A percentile compares a stretch with the other conserved stretches of the same genome.
Conservation (phyloP, 805 yeast genomes). For the Pichia exigua region DNA sequence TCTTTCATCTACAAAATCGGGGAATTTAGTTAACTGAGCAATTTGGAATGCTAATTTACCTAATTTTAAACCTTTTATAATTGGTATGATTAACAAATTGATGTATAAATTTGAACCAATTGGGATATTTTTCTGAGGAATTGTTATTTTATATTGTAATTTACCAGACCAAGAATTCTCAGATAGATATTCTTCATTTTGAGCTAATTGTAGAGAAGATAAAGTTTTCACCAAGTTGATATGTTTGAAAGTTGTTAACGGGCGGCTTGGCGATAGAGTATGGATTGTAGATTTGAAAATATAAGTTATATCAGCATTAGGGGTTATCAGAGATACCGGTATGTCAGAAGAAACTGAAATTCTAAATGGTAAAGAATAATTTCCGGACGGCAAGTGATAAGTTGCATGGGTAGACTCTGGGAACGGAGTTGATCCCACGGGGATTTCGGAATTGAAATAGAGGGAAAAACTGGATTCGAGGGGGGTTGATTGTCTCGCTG, state of each 20-base stretch:
- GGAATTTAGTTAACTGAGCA: conserved; percentile 24
- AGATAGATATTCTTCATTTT: conserved; percentile 38
- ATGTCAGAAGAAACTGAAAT: conserved; percentile 38
- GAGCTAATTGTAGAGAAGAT: conserved; percentile 31
- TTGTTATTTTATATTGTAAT: conserved; percentile 39
- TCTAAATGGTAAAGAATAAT: conserved; percentile 42
- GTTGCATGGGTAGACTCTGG: conserved; percentile 13
- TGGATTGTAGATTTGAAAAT: conserved; percentile 3
- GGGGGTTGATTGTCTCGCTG: neutral
- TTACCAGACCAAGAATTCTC: conserved; percentile 47
- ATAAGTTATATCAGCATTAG: conserved; percentile 16
- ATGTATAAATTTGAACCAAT: conserved; percentile 39
- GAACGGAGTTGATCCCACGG: conserved; percentile 29
- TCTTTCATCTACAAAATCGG: conserved; percentile 20
- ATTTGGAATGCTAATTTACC: conserved; percentile 29
- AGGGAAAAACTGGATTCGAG: neutral
- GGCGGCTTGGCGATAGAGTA: conserved; percentile 11
- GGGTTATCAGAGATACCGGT: conserved; percentile 46
- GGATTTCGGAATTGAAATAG: conserved; percentile 7
- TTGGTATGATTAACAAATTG: conserved; percentile 37
- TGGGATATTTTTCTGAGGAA: conserved; percentile 39
- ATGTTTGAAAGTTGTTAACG: conserved; percentile 25
- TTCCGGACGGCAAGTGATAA: conserved; percentile 42
- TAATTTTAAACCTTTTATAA: conserved; percentile 36
- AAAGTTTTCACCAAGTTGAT: conserved; percentile 38